Base-by-base conservation (phyloP, 306 rosid species). In the Quercus suber region DNA sequence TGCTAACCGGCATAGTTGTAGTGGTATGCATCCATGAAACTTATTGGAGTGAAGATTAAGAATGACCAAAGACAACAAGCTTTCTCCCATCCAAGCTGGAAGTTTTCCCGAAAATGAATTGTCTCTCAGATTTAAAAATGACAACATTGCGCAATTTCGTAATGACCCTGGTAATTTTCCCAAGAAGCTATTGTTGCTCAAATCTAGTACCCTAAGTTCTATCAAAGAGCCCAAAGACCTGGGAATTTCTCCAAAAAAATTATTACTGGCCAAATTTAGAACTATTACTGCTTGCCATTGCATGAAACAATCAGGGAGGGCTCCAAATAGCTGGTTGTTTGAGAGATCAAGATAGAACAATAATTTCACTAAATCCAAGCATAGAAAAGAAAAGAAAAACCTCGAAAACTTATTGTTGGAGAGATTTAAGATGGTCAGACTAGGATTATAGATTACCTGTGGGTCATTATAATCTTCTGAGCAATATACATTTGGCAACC, bases 91-190 rank as follows among this genome's bases (percentile, higher is more conserved):
- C 77, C 84, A 76, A 18, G 41, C 1, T n/a, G 81, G 86, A 43
- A 82, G 15, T 2, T 17, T 60, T 7, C 86, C 84, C 5, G 76
- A 73, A 3, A 86, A 55, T 6, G n/a, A 69, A 45, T 82, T 79
- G 30, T 14, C 23, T 8, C 82, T 74, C 1, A 76, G 70, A 61
- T 85, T 79, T 57, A 85, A 21, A 43, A 85, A 59, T 7, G 4
- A 21, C 4, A 86, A 31, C 2, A 5, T 20, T 12, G n/a, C 73
- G 63, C 86, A 86, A 27, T 76, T 76, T 15, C 28, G 49, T 20
- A 82, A 61, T 28, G 79, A 61, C 14, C 71, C 21, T 6, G 86
- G 80, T 21, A 82, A 4, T 80, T 76, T 76, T 37, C 84, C 84
- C 0, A 52, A 57, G 15, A 79, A 73, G 4, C 17, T 73, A 73